phyloP scores from a whole-genome alignment of 2,329 filamentous ascomycete species.

The Colletotrichum sp. region DNA sequence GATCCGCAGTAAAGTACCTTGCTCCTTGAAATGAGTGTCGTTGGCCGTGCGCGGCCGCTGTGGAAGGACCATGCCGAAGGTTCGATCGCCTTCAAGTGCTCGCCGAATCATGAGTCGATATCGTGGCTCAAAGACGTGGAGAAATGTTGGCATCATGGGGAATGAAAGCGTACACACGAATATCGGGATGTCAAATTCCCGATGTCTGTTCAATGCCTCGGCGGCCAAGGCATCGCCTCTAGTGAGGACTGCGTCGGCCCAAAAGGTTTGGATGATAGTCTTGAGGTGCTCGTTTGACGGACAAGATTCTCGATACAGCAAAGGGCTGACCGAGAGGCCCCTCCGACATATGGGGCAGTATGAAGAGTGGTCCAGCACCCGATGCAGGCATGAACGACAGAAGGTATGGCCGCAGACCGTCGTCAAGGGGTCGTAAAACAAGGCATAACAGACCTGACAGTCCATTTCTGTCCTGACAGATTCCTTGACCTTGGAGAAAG shows the following conservation, averaged over 20 bases:
- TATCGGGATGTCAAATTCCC: slow-evolving; percentile 68
- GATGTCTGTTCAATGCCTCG: slow-evolving; percentile 61
- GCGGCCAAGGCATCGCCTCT: slow-evolving; percentile 59
- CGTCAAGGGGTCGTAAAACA: slow-evolving; percentile 83
- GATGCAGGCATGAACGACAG: slow-evolving; percentile 79
- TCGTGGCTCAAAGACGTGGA: slow-evolving; percentile 91
- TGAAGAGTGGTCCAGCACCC: slow-evolving; percentile 77
- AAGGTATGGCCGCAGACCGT: slow-evolving; percentile 90
- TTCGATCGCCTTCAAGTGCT: slow-evolving; percentile 73
- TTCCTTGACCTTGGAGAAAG: slow-evolving; percentile 63
- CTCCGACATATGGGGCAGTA: slow-evolving; percentile 84
- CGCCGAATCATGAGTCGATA: slow-evolving; percentile 90
- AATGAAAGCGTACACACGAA: slow-evolving; percentile 86
- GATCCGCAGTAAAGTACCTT: slow-evolving; percentile 81
- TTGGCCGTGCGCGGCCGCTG: slow-evolving; percentile 51
- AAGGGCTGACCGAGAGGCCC: slow-evolving; percentile 55
- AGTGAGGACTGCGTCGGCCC: slow-evolving; percentile 66
- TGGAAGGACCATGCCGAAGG: slow-evolving; percentile 86
- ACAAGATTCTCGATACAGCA: slow-evolving; percentile 42
- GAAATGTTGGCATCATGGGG: slow-evolving; percentile 81
- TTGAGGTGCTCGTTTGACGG: slow-evolving; percentile 68
- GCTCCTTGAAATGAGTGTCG: slow-evolving; percentile 63
- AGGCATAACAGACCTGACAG: slow-evolving; percentile 85
- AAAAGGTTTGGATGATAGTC: slow-evolving; percentile 70
- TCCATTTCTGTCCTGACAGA: slow-evolving; percentile 74